A percentile compares a stretch with the other conserved stretches of the same genome.
phyloP scores from a whole-genome alignment of 441 rosid species.

The Pelargonium myrrhifolium region DNA sequence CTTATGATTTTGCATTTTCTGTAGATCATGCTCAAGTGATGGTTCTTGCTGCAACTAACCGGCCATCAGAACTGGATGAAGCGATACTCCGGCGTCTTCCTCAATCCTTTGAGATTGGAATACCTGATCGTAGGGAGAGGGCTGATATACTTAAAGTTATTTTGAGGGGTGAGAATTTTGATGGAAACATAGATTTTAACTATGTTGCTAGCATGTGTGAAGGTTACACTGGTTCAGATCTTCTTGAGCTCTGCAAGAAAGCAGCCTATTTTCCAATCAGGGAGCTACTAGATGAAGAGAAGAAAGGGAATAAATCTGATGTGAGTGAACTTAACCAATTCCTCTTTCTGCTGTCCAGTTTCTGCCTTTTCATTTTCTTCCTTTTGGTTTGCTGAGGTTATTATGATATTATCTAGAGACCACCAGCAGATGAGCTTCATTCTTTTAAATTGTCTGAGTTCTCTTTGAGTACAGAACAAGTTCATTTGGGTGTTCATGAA shows the following conservation, averaged over 20 bases:
- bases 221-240: slow-evolving; percentile 86
- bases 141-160: slow-evolving; percentile 73
- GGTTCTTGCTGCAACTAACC: slow-evolving; percentile 98
- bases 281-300: slow-evolving; percentile 75
- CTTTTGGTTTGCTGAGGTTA: not conserved
- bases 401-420: too few relatives aligned
- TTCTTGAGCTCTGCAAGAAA: slow-evolving; percentile 89
- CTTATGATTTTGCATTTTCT: slow-evolving; percentile 10
- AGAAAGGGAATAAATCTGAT: slow-evolving; percentile 44
- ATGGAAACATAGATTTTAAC: slow-evolving; percentile 56
- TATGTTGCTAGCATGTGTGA: slow-evolving; percentile 58
- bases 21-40: slow-evolving; percentile 85
- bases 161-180: slow-evolving; percentile 67
- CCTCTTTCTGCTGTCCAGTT: not conserved
- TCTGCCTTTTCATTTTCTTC: not conserved
- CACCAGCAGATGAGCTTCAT: too few relatives aligned
- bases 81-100: slow-evolving; percentile 91
- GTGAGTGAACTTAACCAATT: slow-evolving; percentile 35
- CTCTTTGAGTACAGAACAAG: too few relatives aligned
- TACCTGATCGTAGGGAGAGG: slow-evolving; percentile 67
- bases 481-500: too few relatives aligned
- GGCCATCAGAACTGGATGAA: slow-evolving; percentile 95
- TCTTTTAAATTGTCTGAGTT: too few relatives aligned
- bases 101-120: slow-evolving; percentile 91
- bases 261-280: slow-evolving; percentile 88